Evolutionary conservation across 768 basidiomycete genomes (phyloP).

Genomic region (Termitomyces sp.): DNA sequence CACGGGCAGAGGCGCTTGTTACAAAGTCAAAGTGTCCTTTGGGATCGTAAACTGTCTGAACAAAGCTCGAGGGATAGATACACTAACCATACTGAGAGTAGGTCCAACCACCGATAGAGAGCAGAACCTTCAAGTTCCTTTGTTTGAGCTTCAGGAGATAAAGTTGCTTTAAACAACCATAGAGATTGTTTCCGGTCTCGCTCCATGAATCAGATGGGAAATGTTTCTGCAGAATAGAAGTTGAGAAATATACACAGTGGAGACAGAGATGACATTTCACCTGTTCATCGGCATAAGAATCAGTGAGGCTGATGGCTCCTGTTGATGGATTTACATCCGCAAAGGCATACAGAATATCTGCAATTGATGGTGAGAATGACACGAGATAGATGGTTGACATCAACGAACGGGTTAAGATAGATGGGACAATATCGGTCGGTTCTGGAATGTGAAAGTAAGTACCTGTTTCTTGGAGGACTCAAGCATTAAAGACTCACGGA

Average conservation of each 20-base stretch:
- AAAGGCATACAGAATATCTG: conserved; percentile 73
- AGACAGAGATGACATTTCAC: conserved; percentile 25
- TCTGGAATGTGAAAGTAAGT: conserved; percentile 33
- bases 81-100: conserved; percentile 56
- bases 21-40: conserved; percentile 67
- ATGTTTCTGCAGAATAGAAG: conserved; percentile 48
- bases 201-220: conserved; percentile 71
- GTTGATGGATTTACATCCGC: conserved; percentile 64
- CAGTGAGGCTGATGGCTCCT: conserved; percentile 65
- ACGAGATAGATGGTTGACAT: background rate
- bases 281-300: conserved; percentile 72
- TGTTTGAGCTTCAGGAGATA: conserved; percentile 57
- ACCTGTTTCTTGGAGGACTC: background rate
- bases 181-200: conserved; percentile 74
- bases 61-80: background rate
- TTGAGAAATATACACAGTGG: conserved; percentile 10
- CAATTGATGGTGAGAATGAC: background rate
- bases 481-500: conserved; percentile 37
- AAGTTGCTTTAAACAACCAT: conserved; percentile 79
- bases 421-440: conserved; percentile 58
- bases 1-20: conserved; percentile 43
- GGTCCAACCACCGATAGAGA: conserved; percentile 62
- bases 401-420: conserved; percentile 57
- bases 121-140: conserved; percentile 50
- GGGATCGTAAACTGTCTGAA: background rate